Base-by-base conservation (phyloP, 129 eudicot species). In the Daucus carota region DNA sequence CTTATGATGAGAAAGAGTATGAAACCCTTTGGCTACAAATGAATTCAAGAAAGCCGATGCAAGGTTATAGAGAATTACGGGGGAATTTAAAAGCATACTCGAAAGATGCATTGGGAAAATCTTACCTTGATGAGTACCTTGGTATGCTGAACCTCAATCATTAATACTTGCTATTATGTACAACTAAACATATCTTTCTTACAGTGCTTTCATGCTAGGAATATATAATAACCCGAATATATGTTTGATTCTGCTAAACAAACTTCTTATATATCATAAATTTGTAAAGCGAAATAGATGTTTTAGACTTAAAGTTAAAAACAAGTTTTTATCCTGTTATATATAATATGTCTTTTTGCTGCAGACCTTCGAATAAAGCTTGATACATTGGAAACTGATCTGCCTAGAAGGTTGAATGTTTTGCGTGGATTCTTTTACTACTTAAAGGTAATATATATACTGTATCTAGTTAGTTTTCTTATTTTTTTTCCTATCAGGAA, bases 121-220 rank as follows among this genome's bases (percentile, higher is more conserved):
- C 75, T 6, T 71, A 71, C 75, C 75, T 71, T 43, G 75, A 71
- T 71, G 52, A 71, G 22, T 71, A 41, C 75, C 11, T 26, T 71
- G 75, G 75, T 71, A 71, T 42, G 75, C 43, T 62, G 31, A 22
- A 40, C 29, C 40, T 18, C 2, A 2, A 67, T 67, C 6, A 33
- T 67, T n/a, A 67, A 22, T n/a, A 67, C 44, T 67, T 54, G 7
- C 29, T 54, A 20, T 54, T 54, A 8, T 54, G 14, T 22, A 5
- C 54, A 47, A 16, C 6, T 0, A 50, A 18, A 20, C 28, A 20
- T 52, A 62, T 62, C 20, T 62, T 62, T 62, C 69, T 62, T 52
- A 52, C 26, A 0, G 28, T 52, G 12, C 12, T 7, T 52, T 52
- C 12, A 22, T 52, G 28, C 28, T 22, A 52, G 62, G 5, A 52